Evolutionary conservation across 306 rosid genomes (phyloP).

Genomic region (Gastrolobium villosum): DNA sequence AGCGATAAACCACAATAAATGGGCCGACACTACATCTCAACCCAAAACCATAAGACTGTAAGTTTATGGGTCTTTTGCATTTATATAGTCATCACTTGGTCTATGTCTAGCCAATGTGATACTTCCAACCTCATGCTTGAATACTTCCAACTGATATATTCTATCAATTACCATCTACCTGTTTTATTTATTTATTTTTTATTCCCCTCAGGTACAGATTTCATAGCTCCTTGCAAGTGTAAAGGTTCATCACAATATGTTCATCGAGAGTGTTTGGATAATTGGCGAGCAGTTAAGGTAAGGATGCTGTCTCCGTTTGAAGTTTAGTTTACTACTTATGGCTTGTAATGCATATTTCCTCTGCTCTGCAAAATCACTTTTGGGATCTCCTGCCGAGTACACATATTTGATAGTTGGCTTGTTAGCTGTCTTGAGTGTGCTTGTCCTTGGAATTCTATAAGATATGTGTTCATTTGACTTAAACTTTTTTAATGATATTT

Average conservation of each 20-base stretch:
- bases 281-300: constrained; percentile 85
- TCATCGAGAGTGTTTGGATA: constrained; percentile 87
- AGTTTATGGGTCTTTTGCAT: no score
- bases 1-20: no score
- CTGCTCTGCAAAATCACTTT: no score
- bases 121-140: no score
- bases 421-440: not conserved
- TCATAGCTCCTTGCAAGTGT: constrained; percentile 90
- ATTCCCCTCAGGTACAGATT: constrained; percentile 68
- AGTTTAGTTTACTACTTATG: constrained; percentile 1
- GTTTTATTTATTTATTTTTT: not conserved
- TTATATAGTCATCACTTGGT: no score
- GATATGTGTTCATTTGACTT: not conserved
- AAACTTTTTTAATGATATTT: not conserved
- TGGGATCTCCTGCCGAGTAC: not conserved
- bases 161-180: not conserved
- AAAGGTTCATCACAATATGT: constrained; percentile 86
- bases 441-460: not conserved
- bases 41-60: no score
- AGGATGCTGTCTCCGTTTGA: not conserved
- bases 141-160: no score
- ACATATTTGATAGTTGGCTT: not conserved
- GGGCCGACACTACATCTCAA: no score
- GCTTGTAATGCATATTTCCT: not conserved
- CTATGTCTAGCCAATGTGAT: no score